These are phyloP conservation scores for Penicillium silybi DNA, from an alignment of 495 filamentous ascomycete genomes.

Conservation along the genomic window DNA sequence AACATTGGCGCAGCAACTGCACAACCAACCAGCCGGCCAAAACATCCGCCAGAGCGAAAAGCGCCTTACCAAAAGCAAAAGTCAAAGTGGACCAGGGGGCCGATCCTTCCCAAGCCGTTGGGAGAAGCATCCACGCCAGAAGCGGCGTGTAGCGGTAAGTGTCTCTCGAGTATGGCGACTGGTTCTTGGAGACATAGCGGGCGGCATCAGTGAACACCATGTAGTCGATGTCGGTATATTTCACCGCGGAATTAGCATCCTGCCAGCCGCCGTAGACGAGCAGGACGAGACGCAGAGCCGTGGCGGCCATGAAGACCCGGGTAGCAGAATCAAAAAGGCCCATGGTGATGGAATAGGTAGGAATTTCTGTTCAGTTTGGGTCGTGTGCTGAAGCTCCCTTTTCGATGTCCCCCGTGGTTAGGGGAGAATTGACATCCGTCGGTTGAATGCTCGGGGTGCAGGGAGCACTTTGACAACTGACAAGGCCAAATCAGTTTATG, in stretches of 20 bases:
- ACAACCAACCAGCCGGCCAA: constrained; percentile 83
- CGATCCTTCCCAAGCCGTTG: constrained; percentile 59
- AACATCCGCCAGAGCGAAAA: constrained; percentile 82
- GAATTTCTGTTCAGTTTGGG: background rate
- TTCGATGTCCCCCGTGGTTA: background rate
- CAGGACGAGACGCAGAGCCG: constrained; percentile 62
- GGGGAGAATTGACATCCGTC: background rate
- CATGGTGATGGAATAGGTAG: constrained; percentile 9
- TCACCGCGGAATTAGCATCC: constrained; percentile 82
- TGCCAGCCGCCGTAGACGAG: constrained; percentile 87
- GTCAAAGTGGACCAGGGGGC: constrained; percentile 20
- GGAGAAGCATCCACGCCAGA: constrained; percentile 82
- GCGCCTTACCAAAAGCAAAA: constrained; percentile 79
- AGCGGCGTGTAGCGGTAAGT: constrained; percentile 97
- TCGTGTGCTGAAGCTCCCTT: background rate
- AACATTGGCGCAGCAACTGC: constrained; percentile 47
- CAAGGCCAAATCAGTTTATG: background rate
- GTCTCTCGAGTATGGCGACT: constrained; percentile 78
- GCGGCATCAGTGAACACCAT: constrained; percentile 97
- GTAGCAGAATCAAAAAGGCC: constrained; percentile 41
- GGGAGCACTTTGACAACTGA: background rate
- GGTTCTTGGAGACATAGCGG: constrained; percentile 61
- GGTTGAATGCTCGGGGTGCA: background rate
- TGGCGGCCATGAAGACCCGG: constrained; percentile 64
- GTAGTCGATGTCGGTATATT: constrained; percentile 99